A percentile compares a stretch with the other conserved stretches of the same genome.
phyloP scores from a whole-genome alignment of 2,329 filamentous ascomycete species.

The Tolypocladium album region DNA sequence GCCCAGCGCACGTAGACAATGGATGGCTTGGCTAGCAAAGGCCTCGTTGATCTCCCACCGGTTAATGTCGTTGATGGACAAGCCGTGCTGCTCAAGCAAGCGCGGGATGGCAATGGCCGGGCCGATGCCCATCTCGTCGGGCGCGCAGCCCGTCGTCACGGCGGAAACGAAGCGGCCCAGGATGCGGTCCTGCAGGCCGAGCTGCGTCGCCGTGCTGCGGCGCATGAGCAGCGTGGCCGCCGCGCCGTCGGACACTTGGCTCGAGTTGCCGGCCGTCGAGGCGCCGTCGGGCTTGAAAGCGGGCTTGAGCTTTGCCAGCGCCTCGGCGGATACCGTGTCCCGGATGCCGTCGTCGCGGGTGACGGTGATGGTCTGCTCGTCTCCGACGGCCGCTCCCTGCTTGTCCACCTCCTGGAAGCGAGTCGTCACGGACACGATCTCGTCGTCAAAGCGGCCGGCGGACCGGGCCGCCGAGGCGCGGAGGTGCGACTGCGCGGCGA shows the following conservation, averaged over 20 bases:
- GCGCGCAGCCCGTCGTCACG: slow-evolving; percentile 64
- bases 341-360: slow-evolving; percentile 76
- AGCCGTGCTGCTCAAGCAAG: slow-evolving; percentile 57
- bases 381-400: slow-evolving; percentile 43
- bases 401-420: slow-evolving; percentile 54
- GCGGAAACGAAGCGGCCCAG: slow-evolving; percentile 77
- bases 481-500: slow-evolving; percentile 64
- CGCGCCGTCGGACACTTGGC: slow-evolving; percentile 81
- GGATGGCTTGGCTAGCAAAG: slow-evolving; percentile 54
- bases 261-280: slow-evolving; percentile 78
- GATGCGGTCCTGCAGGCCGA: slow-evolving; percentile 59
- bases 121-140: slow-evolving; percentile 91
- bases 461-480: slow-evolving; percentile 62
- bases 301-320: slow-evolving; percentile 70
- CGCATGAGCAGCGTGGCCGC: slow-evolving; percentile 78
- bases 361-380: slow-evolving; percentile 54
- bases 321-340: slow-evolving; percentile 54
- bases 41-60: slow-evolving; percentile 94
- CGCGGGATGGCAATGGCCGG: slow-evolving; percentile 80
- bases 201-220: slow-evolving; percentile 61
- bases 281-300: slow-evolving; percentile 67
- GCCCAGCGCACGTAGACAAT: slow-evolving; percentile 63
- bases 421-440: slow-evolving; percentile 75
- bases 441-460: slow-evolving; percentile 59
- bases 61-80: slow-evolving; percentile 59